Evolutionary conservation across 257 asterid genomes (phyloP), one percentile per base, ranked within the genome.

Genomic region (Solanum habrochaites): DNA sequence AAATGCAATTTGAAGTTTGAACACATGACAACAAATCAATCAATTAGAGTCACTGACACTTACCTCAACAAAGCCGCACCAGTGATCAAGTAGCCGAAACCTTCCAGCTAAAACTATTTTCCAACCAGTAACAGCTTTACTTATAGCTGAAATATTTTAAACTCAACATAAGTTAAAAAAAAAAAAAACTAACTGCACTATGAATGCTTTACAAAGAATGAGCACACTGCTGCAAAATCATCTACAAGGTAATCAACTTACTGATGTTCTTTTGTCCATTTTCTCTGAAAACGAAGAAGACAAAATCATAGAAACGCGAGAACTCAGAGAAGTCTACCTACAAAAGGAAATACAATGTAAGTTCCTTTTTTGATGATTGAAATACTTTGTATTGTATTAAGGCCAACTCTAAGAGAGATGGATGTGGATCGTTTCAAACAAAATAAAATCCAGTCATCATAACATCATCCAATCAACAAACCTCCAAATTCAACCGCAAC

Each of bases 31-130:
- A 10, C 45, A 81, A 62, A 47, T 81, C 85, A 62, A 47, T 81
- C 85, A 29, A 78, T 47, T 10, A 47, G 67, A 3, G 39, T 5
- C 20, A 18, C 67, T 16, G 45, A 29, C 29, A 29, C 85, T 83
- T 89, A 97, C 99, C 98, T 97, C 99, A 77, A 97, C 93, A 85
- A 94, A 97, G 90, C 86, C 88, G 90, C 99, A 96, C 99, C 99
- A 97, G 84, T 95, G 93, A 91, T 95, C 91, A 85, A 97, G 95
- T 84, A 96, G 90, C 67, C 95, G 96, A 91, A 97, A 97, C 89
- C 99, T 92, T 86, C 99, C 99, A 42, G 93, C 94, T 91, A 97
- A 90, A 89, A 97, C 93, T 86, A 95, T 91, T 91, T 96, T 93
- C 98, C 99, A 96, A 64, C 98, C 98, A 95, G 87, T 91, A 85